Evolutionary conservation across 768 basidiomycete species (phyloP), one percentile per base, ranked within the genome.

Genomic region (Pleurotus sapidus): DNA sequence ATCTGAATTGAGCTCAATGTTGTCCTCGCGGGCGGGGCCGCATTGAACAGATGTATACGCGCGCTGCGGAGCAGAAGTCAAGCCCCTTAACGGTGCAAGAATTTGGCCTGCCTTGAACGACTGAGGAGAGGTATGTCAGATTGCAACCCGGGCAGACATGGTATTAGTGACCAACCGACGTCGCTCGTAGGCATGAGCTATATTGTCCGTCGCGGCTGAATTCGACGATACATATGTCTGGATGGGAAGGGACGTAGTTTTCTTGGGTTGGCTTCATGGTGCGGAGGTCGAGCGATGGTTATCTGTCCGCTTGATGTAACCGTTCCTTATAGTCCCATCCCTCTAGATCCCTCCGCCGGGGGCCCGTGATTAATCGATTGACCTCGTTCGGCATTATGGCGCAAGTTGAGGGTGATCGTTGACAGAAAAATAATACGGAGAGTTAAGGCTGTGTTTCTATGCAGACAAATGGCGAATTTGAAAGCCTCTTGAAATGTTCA

Each of bases 1-100:
- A 66, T 87, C 86, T 46, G 81, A 82, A 67, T 85, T 82, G 15
- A 86, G 69, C 57, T 83, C 78, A 56, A 84, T 66, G 64, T 87
- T 81, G 56, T 84, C 80, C 5, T 76, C 63, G 0, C 67, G 54
- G 6, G 74, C 74, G 4, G 61, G 62, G 4, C 81, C 82, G 58
- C 75, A 83, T 65, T 86, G 84, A 2, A 86, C 73, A 24, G 79
- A 77, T 2, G 74, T 78, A 60, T 84, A 84, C 0, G 77, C 72
- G 30, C 30, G 30, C 61, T 79, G 80, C 0, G 64, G 63, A 2
- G 68, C 68, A 17, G 56, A 64, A 0, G 70, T 75, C 15, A 69
- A 42, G 14, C 70, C 74, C 8, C 63, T 63, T 25, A 83, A 60
- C 3, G 57, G 30, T 0, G 67, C 63, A 30, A 83, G 61, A 8